Evolutionary conservation across 352 stramenopile species (phyloP).

Genomic region (Globisporangium rhizosaccharum): DNA sequence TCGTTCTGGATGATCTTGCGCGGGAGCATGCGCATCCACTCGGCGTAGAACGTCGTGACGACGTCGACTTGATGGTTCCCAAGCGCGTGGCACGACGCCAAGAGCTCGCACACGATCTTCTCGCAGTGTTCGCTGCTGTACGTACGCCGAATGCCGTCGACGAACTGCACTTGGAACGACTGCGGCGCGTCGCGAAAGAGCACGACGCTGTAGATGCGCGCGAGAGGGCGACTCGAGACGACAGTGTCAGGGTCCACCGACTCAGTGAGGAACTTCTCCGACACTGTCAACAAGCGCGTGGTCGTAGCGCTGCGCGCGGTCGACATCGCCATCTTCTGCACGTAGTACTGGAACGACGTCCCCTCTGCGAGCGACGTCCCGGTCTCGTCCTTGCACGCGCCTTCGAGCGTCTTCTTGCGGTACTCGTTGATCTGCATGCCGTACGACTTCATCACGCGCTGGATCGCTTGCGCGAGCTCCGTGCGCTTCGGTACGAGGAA

Average conservation of each 20-base stretch:
- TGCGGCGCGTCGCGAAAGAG: constrained; percentile 57
- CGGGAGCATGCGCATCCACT: constrained; percentile 67
- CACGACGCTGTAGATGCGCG: constrained; percentile 64
- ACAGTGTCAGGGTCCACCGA: constrained; percentile 41
- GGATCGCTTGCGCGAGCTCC: constrained; percentile 66
- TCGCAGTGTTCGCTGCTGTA: constrained; percentile 65
- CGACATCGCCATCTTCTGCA: constrained; percentile 48
- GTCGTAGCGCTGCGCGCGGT: constrained; percentile 24
- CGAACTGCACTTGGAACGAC: constrained; percentile 69
- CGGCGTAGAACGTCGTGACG: constrained; percentile 33
- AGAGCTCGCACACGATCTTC: constrained; percentile 68
- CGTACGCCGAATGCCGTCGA: constrained; percentile 64
- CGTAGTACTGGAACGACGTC: constrained; percentile 66
- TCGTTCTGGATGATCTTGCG: constrained; percentile 68
- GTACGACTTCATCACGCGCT: constrained; percentile 66
- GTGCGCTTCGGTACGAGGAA: constrained; percentile 63
- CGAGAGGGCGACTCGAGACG: constrained; percentile 64
- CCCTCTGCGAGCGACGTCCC: constrained; percentile 20
- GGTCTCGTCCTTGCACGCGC: constrained; percentile 41
- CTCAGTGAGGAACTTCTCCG: constrained; percentile 70
- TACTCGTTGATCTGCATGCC: constrained; percentile 83
- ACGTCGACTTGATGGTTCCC: constrained; percentile 68
- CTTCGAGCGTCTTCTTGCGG: constrained; percentile 72
- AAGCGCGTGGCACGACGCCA: constrained; percentile 69
- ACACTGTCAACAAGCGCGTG: constrained; percentile 47